Evolutionary conservation across 139 green algal genomes (phyloP).

Genomic region (Chlamydomonas sp.): DNA sequence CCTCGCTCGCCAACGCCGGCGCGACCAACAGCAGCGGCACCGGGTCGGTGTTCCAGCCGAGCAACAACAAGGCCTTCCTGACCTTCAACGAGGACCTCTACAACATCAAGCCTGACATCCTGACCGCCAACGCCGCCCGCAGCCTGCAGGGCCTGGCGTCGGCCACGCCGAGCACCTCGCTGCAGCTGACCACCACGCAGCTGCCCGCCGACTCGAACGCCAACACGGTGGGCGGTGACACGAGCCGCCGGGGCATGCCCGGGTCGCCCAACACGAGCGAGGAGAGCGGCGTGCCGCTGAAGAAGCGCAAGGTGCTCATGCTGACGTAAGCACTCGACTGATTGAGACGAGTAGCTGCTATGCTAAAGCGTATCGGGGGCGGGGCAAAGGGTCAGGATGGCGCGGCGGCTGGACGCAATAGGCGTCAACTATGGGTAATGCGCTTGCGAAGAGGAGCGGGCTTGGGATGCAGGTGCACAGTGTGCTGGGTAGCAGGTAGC

Average conservation of each 20-base stretch:
- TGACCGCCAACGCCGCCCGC: neutral
- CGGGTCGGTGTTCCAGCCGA: conserved; percentile 17
- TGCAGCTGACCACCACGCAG: conserved; percentile 25
- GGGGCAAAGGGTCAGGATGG: too few relatives aligned
- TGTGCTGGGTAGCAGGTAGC: too few relatives aligned
- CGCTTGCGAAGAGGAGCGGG: too few relatives aligned
- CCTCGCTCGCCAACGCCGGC: neutral
- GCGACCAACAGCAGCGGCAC: neutral
- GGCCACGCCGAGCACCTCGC: conserved; percentile 15
- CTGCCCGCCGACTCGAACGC: conserved; percentile 7
- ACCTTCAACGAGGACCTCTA: conserved; percentile 43
- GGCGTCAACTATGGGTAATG: too few relatives aligned
- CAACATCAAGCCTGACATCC: conserved; percentile 1
- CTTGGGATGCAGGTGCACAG: too few relatives aligned
- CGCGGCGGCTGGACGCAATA: too few relatives aligned
- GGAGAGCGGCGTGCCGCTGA: conserved; percentile 43
- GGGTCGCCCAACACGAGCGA: conserved; percentile 29
- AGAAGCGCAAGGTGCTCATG: conserved; percentile 57
- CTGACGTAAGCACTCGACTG: neutral
- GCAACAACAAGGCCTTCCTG: conserved; percentile 40
- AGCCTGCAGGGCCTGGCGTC: neutral
- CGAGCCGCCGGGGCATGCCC: neutral
- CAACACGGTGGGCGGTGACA: neutral
- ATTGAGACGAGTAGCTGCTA: too few relatives aligned
- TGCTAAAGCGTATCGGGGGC: too few relatives aligned